Percentiles rank a stretch among this genome's conserved stretches.
Evolutionary conservation across 257 asterid species (phyloP).

Genomic region (Gynochthodes officinalis): DNA sequence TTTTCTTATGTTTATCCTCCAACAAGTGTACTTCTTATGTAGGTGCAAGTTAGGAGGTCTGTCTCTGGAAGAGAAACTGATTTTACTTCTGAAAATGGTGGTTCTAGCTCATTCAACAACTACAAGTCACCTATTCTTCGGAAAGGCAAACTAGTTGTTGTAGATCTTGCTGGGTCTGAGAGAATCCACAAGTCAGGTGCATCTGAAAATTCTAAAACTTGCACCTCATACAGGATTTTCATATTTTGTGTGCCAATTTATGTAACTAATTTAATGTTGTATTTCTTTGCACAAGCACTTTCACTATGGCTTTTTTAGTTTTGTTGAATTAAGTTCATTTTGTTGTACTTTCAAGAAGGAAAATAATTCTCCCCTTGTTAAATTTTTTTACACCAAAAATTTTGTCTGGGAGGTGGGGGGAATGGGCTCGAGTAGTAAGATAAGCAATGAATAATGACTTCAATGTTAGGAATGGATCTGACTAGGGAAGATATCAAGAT

Average conservation of each 20-base stretch:
- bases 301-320: conserved; percentile 1
- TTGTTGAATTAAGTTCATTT: background rate
- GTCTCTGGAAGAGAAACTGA: conserved; percentile 55
- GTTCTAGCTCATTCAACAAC: conserved; percentile 50
- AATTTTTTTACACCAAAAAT: background rate
- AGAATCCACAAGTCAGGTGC: conserved; percentile 95
- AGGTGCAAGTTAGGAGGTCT: conserved; percentile 93
- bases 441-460: background rate
- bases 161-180: conserved; percentile 99
- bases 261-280: background rate
- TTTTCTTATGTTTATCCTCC: background rate
- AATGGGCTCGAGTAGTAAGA: background rate
- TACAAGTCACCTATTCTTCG: conserved; percentile 80
- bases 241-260: background rate
- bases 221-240: background rate
- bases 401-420: too few species aligned
- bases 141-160: conserved; percentile 88
- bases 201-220: conserved; percentile 14
- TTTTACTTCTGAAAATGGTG: conserved; percentile 50
- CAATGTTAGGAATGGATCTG: background rate
- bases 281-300: background rate
- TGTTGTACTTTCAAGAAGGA: background rate
- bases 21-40: conserved; percentile 22
- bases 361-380: background rate
- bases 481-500: background rate